phyloP scores from a whole-genome alignment of 1,139 yeast species.

The Taphrina populina region DNA sequence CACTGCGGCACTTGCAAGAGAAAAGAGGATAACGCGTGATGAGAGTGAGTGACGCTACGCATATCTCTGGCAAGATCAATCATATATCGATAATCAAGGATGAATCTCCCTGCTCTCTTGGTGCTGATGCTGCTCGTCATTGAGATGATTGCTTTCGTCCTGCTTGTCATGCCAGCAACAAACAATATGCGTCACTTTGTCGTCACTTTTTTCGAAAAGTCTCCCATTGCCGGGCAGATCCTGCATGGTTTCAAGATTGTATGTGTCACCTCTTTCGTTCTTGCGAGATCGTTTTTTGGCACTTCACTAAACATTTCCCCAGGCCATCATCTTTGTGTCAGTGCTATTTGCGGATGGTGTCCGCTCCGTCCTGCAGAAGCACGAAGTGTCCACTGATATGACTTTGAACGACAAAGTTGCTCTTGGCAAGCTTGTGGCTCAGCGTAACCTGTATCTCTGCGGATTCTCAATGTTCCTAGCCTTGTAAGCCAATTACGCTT shows the following conservation, averaged over 20 bases:
- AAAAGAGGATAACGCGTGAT: too few relatives aligned
- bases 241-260: constrained; percentile 30
- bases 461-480: constrained; percentile 30
- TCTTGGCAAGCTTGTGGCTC: constrained; percentile 21
- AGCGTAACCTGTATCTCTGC: constrained; percentile 27
- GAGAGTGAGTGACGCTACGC: too few relatives aligned
- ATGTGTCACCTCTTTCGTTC: too few relatives aligned
- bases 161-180: constrained; percentile 29
- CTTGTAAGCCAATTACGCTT: constrained; percentile 7
- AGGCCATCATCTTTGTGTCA: constrained; percentile 22
- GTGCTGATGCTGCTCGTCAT: constrained; percentile 19
- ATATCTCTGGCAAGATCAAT: too few relatives aligned
- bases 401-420: constrained; percentile 29
- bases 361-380: constrained; percentile 24
- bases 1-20: too few relatives aligned
- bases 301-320: background rate
- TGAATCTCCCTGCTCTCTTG: constrained; percentile 26
- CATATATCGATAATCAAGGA: too few relatives aligned
- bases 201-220: constrained; percentile 22
- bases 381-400: constrained; percentile 23
- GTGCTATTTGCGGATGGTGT: constrained; percentile 27
- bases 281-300: too few relatives aligned
- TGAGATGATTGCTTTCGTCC: constrained; percentile 10
- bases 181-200: constrained; percentile 20
- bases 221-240: constrained; percentile 25